Evolutionary conservation across 2,329 filamentous ascomycete genomes (phyloP).

Genomic region (Microsporum canis): DNA sequence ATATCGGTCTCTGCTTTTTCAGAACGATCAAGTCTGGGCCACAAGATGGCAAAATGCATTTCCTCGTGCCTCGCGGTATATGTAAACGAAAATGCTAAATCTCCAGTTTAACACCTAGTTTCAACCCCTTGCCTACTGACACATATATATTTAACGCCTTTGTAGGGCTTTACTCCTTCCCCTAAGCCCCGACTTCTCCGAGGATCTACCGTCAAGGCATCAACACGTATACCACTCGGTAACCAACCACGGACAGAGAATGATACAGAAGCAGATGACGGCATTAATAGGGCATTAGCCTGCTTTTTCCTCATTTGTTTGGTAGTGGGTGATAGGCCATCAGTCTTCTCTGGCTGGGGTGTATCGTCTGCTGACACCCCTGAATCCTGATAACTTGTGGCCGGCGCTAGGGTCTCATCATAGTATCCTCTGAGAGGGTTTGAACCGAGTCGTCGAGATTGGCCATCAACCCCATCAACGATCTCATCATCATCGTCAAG

Average conservation of each 20-base stretch:
- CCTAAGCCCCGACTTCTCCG: slow-evolving; percentile 76
- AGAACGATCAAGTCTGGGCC: too few relatives aligned
- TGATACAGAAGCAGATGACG: slow-evolving; percentile 62
- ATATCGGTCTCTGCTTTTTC: too few relatives aligned
- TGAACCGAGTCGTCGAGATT: slow-evolving; percentile 7
- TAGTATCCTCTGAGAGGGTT: slow-evolving; percentile 37
- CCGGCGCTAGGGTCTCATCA: slow-evolving; percentile 22
- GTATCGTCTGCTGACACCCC: background rate
- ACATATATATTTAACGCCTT: slow-evolving; percentile 95
- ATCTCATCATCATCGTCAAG: slow-evolving; percentile 34
- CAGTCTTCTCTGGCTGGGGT: background rate
- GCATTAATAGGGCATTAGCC: slow-evolving; percentile 63
- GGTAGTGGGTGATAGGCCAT: background rate
- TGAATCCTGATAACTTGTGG: slow-evolving; percentile 4
- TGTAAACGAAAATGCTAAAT: background rate
- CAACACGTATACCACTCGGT: slow-evolving; percentile 52
- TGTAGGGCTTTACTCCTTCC: slow-evolving; percentile 85
- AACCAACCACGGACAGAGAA: slow-evolving; percentile 52
- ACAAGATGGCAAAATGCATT: too few relatives aligned
- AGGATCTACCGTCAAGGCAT: slow-evolving; percentile 51
- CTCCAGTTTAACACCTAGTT: slow-evolving; percentile 24
- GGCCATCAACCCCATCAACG: slow-evolving; percentile 20
- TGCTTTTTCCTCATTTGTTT: slow-evolving; percentile 6
- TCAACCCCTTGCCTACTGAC: slow-evolving; percentile 48
- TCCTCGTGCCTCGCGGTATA: background rate